Evolutionary conservation across 768 basidiomycete species (phyloP).

Genomic region (Pulveroboletus ravenelii): DNA sequence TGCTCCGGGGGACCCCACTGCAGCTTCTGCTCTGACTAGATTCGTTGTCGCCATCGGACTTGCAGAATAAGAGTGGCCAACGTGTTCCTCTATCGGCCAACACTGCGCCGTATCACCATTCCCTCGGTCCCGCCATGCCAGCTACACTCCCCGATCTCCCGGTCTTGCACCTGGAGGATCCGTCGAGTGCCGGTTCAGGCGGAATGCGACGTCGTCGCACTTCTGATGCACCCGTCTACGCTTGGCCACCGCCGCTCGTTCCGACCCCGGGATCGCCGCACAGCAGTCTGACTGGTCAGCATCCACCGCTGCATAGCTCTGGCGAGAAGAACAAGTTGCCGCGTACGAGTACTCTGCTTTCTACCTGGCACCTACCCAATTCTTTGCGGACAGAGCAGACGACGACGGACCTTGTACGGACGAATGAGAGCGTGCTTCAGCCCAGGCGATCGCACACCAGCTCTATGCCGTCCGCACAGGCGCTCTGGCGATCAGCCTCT

Average conservation of each 20-base stretch:
- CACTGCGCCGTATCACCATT: conserved; percentile 2
- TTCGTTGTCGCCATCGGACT: conserved; percentile 22
- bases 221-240: conserved; percentile 8
- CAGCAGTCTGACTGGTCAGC: conserved; percentile 1
- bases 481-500: conserved; percentile 19
- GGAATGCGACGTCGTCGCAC: conserved; percentile 7
- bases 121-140: conserved; percentile 9
- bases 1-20: neutral
- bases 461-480: conserved; percentile 9
- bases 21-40: conserved; percentile 16
- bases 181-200: conserved; percentile 9
- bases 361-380: conserved; percentile 8
- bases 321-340: conserved; percentile 1
- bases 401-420: conserved; percentile 1
- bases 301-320: conserved; percentile 9
- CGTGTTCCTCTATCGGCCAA: neutral
- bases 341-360: conserved; percentile 8
- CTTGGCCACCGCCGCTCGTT: conserved; percentile 22
- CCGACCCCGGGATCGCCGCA: conserved; percentile 1
- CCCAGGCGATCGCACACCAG: conserved; percentile 13
- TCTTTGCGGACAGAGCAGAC: neutral
- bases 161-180: conserved; percentile 3
- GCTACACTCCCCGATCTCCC: conserved; percentile 14
- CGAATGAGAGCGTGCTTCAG: conserved; percentile 15
- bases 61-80: conserved; percentile 15